Base-by-base conservation (phyloP, 331 rosid genomes). In the Telfairia occidentalis region DNA sequence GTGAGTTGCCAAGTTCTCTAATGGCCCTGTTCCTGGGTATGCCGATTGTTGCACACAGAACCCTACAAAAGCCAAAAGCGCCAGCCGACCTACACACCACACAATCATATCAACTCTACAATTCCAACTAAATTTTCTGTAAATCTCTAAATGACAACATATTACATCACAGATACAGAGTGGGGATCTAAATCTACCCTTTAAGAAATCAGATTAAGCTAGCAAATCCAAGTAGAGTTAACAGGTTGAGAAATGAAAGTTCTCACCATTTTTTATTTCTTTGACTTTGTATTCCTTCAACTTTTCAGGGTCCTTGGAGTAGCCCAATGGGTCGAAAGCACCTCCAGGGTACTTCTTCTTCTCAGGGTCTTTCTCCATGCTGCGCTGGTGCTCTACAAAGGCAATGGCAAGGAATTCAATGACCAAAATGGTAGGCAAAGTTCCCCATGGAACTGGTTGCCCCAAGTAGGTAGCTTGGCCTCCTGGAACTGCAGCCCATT, bases 311-410 rank as follows among this genome's bases (percentile, higher is more conserved):
- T 95, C 97, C 78, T 89, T 95, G 18, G 99, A 95, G 97, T 85
- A 95, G 40, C 99, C 99, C 84, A 95, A 80, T 73, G 99, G 99
- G 71, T 95, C 99, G 55, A 95, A 92, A 71, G 97, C 97, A 7
- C 99, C 99, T 29, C 99, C 99, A 2, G 99, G 99, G 88, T 95
- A 95, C 79, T 95, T 95, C 86, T 86, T 95, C 97, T 89, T 95
- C 64, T 95, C 97, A 0, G 97, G 81, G 85, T 95, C 97, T 76
- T 95, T 95, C 83, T 95, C 99, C 83, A 95, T 90, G 89, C 97
- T 90, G 66, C 99, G 87, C 76, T 95, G 97, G 87, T 95, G 99
- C 84, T 95, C 99, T 53, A 92, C 99, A 52, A 95, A 95, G 78
- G 97, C 82, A 70, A 95, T 89, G 76, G 99, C 37, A 24, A 95